Base-by-base conservation (phyloP, 345 rosid species). In the Brassica cretica region DNA sequence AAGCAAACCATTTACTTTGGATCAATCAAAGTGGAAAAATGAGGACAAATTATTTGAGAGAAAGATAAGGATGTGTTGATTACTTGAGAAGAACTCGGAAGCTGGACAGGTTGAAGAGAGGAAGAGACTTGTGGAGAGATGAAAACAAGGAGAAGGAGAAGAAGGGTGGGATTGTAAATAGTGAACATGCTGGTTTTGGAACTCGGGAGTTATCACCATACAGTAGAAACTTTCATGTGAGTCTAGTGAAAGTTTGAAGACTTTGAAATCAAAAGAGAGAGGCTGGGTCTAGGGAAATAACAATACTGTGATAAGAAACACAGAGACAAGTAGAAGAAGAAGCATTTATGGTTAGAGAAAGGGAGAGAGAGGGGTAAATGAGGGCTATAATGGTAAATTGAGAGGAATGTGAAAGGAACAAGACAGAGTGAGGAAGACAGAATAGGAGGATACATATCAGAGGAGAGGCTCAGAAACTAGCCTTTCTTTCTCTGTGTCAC, bases 381-480 rank as follows among this genome's bases (percentile, higher is more conserved):
- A 19, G 60, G 81, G 82, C 64, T 64, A 69, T 4, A 69, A 74
- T 69, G 44, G 78, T 79, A 79, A 68, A 37, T 29, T 29, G 1
- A 0, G 35, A 1, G 51, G 27, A 29, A 64, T 55, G 73, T 85
- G 92, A 88, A 85, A 91, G 82, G 86, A 88, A 91, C 91, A 79
- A 82, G 33, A 81, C 92, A 75, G 76, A 79, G 69, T 65, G 56
- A 65, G 69, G 80, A 72, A 84, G 79, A 80, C 77, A 85, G 84
- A 80, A 73, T 58, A 78, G 81, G 84, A 82, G 80, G 76, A 77
- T 82, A 72, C 85, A 69, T 64, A 68, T 59, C 80, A 80, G 83
- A 78, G 82, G 8, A 27, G 59, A 46, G 71, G 65, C 78, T 62
- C 72, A 44, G 62, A 62, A 19, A 37, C 21, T 68, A 72, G 65